Base-by-base conservation (phyloP, 345 rosid genomes). In the Erysimum cheiranthoides region DNA sequence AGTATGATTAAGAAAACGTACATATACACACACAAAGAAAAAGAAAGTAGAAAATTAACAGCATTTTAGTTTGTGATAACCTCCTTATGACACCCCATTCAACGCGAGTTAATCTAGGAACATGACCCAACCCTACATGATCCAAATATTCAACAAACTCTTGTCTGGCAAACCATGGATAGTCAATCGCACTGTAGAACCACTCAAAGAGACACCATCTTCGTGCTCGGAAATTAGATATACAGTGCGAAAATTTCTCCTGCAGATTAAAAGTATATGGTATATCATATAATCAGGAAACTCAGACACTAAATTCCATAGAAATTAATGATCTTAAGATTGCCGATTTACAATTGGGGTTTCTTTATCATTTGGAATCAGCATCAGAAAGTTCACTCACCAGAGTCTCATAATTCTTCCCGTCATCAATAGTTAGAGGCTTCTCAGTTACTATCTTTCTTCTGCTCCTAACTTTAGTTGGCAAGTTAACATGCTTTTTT, bases 51-150 rank as follows among this genome's bases (percentile, higher is more conserved):
- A 64, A 31, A 64, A 2, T 14, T 38, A 73, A 28, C 76, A 67
- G 52, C 34, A 78, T 45, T 51, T 77, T 62, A 74, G 78, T 63
- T 34, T 40, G 63, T 8, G 18, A 61, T 11, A 66, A 89, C 93
- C 93, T 87, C 75, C 90, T 78, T 75, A 91, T 87, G 84, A 91
- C 97, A 76, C 97, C 97, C 97, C 97, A 91, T 80, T 91, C 97
- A 68, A 89, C 85, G 51, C 90, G 93, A 66, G 97, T 89, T 83
- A 91, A 75, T 76, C 90, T 84, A 46, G 97, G 93, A 73, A 91
- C 85, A 79, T 87, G 97, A 46, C 88, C 91, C 84, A 91, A 83
- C 71, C 97, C 92, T 77, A 89, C 92, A 78, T 91, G 93, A 81
- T 87, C 89, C 72, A 91, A 78, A 83, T 91, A 91, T 78, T 91